Conservation (phyloP, 208 protist species). For the Trypanosoma lewisi region DNA sequence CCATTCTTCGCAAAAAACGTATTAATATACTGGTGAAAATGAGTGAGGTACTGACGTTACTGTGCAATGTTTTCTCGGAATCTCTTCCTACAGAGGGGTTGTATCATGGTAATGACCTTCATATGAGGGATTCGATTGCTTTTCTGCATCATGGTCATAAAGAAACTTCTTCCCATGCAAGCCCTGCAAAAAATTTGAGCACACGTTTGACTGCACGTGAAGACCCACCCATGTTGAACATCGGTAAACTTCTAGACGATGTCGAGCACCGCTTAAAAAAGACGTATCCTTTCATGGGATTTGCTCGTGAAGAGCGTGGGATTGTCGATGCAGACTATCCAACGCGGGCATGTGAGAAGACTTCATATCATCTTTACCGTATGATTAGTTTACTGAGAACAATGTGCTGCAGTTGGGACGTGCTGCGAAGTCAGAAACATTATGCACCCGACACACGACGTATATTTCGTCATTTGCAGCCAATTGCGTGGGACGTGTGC, state of each 20-base stretch:
- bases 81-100: slow-evolving; percentile 22
- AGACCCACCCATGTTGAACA: slow-evolving; percentile 49
- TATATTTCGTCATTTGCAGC: slow-evolving; percentile 62
- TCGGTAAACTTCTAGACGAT: slow-evolving; percentile 48
- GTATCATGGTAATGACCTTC: not conserved
- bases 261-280: slow-evolving; percentile 53
- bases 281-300: slow-evolving; percentile 76
- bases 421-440: slow-evolving; percentile 63
- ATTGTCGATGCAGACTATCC: slow-evolving; percentile 75
- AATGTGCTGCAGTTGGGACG: slow-evolving; percentile 83
- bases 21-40: slow-evolving; percentile 69
- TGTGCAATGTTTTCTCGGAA: slow-evolving; percentile 61
- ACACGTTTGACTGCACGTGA: slow-evolving; percentile 16
- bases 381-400: slow-evolving; percentile 78
- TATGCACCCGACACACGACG: slow-evolving; percentile 48
- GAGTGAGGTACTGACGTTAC: slow-evolving; percentile 41
- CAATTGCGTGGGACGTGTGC: slow-evolving; percentile 58
- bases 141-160: not conserved
- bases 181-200: not conserved
- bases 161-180: not conserved
- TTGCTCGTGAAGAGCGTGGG: slow-evolving; percentile 71
- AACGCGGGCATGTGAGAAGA: slow-evolving; percentile 58
- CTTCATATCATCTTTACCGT: slow-evolving; percentile 68
- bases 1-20: slow-evolving; percentile 77
- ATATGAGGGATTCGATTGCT: not conserved